Percentiles rank a stretch among this genome's conserved stretches.
phyloP scores from a whole-genome alignment of 306 rosid species.

The Dryas drummondii region DNA sequence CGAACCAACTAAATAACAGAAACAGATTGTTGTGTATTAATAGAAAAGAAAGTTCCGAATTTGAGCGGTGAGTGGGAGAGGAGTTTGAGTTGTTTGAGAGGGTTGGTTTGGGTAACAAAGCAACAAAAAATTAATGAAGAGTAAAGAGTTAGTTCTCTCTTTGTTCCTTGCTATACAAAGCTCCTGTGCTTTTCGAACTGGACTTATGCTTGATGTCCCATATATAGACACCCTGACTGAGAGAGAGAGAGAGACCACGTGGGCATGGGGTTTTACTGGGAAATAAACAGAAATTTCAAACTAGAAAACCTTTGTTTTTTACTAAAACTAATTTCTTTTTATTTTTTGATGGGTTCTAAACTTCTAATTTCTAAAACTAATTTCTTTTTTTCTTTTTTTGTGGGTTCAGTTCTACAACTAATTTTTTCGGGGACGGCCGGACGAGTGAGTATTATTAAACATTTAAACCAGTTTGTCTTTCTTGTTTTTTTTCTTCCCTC shows the following conservation, averaged over 20 bases:
- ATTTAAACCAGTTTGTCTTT: not conserved
- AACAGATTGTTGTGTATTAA: conserved; percentile 13
- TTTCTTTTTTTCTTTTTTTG: not conserved
- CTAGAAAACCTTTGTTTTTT: not conserved
- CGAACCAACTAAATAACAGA: conserved; percentile 26
- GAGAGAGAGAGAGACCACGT: conserved; percentile 11
- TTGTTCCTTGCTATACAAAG: conserved; percentile 11
- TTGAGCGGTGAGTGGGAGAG: conserved; percentile 11
- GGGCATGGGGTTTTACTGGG: conserved; percentile 11
- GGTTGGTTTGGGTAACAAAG: conserved; percentile 8
- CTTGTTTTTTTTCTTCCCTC: not conserved
- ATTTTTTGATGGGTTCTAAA: not conserved
- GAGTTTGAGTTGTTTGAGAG: conserved; percentile 3
- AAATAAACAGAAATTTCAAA: conserved; percentile 1
- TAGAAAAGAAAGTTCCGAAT: conserved; percentile 4
- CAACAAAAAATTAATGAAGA: not conserved
- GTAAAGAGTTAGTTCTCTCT: not conserved
- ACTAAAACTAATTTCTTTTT: not conserved
- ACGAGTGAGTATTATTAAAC: not conserved
- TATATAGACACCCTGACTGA: not conserved
- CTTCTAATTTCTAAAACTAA: not conserved
- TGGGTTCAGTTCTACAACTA: not conserved
- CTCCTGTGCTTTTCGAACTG: not conserved
- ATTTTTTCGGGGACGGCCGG: too few species aligned
- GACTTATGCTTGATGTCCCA: not conserved